phyloP scores from a whole-genome alignment of 192 early-diverging fungal genomes.

The Podila epigama region DNA sequence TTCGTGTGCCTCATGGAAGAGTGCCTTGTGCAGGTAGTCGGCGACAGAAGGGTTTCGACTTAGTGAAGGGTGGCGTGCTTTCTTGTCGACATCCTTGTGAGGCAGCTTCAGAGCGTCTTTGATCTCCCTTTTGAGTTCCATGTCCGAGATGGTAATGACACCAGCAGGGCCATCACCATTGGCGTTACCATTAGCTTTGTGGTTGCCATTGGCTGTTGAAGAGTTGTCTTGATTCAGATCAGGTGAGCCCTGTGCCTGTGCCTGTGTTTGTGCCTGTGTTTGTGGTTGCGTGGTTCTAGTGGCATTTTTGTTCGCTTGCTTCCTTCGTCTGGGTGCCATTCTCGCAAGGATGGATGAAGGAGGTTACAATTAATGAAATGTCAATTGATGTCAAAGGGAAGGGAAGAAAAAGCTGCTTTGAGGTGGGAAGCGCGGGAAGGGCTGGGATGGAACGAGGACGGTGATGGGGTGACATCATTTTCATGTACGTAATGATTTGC shows the following conservation, averaged over 20 bases:
- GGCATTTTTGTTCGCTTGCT: no score
- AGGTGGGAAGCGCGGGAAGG: background rate
- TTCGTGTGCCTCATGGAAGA: slow-evolving; percentile 32
- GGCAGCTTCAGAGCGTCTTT: background rate
- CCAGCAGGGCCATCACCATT: no score
- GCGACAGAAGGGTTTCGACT: slow-evolving; percentile 41
- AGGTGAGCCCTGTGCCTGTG: slow-evolving; percentile 1
- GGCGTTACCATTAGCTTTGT: background rate
- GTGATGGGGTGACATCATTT: background rate
- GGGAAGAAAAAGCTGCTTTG: background rate
- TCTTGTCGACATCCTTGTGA: slow-evolving; percentile 8
- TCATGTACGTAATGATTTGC: no score
- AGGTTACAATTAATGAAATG: no score
- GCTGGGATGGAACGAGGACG: background rate
- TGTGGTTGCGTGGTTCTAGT: slow-evolving; percentile 8
- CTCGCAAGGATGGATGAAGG: no score
- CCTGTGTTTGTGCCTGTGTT: background rate
- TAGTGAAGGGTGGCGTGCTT: slow-evolving; percentile 27
- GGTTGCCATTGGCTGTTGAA: background rate
- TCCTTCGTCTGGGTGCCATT: slow-evolving; percentile 15
- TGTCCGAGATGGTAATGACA: background rate
- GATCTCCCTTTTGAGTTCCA: background rate
- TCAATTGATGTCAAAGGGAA: no score
- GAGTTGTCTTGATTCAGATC: background rate
- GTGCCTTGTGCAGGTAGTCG: slow-evolving; percentile 28